Base-by-base conservation (phyloP, 2,329 filamentous ascomycete species). In the Drechmeria coniospora region DNA sequence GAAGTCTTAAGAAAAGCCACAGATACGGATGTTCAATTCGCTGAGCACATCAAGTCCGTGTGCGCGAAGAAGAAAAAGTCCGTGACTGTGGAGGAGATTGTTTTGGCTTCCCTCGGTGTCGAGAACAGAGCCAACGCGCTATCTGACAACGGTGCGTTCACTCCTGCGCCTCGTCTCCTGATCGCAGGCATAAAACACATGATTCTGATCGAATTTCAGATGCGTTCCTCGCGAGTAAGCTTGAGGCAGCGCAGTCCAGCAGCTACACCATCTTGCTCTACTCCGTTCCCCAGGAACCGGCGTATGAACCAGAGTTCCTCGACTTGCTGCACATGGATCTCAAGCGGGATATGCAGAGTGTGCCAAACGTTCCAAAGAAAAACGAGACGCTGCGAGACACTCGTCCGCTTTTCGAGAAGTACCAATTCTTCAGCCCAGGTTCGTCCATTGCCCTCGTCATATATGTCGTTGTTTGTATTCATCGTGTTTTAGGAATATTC, bases 381-480 rank as follows among this genome's bases (percentile, higher is more conserved):
- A 61, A 67, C 33, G 44, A 36, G 29, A 57, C 49, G 6, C 49
- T 44, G 6, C 42, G 44, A 28, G 44, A 63, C 32, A 61, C 53
- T 20, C 50, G 63, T 17, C 63, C 71, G 4, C 54, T 92, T 23
- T 95, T 98, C 44, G 79, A 92, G 55, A 84, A 80, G 52, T 98
- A 98, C 53, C 79, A 93, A 50, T 95, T 86, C 59, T 79, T 98
- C 41, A 87, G 78, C 8, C 82, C 84, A 44, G 82, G 82, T 87
- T 57, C 33, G 38, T 12, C 13, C 1, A 25, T 11, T 8, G 10
- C 6, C 11, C 6, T 10, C 18, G 7, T 12, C 14, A 2, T 25
- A n/a, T n/a, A n/a, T n/a, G n/a, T n/a, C n/a, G n/a, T n/a, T n/a
- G n/a, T n/a, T n/a, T n/a, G n/a, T n/a, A n/a, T n/a, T n/a, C n/a